Conservation (phyloP, 345 rosid species). For the Eucalyptus camaldulensis region DNA sequence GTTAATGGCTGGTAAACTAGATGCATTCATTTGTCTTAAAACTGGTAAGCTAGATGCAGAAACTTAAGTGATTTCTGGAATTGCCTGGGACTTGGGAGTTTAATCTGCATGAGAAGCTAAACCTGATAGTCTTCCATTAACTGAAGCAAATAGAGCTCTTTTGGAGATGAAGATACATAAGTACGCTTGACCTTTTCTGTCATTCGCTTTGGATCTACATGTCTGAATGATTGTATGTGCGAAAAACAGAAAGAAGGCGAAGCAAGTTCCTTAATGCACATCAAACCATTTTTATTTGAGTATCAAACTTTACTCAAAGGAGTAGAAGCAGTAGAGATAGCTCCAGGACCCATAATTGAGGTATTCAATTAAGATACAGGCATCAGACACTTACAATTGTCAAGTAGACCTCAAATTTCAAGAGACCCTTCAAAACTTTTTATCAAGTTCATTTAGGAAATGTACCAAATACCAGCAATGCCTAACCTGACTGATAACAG, state of each 20-base stretch:
- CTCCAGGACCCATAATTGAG: neutral
- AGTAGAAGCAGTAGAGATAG: neutral
- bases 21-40: neutral
- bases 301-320: neutral
- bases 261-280: neutral
- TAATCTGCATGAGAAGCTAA: neutral
- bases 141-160: neutral
- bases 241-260: neutral
- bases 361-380: neutral
- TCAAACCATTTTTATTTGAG: neutral
- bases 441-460: neutral
- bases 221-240: neutral
- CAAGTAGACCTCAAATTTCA: neutral
- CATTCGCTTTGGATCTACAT: neutral
- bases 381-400: neutral
- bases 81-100: neutral
- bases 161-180: neutral
- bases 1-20: neutral
- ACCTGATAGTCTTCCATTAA: neutral
- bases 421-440: neutral
- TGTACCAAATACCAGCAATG: neutral
- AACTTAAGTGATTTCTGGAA: neutral
- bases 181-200: neutral
- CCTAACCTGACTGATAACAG: neutral
- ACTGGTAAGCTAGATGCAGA: neutral